Evolutionary conservation across 305 asterid genomes (phyloP), one percentile per base, ranked within the genome.

Genomic region (Rubia tinctorum): DNA sequence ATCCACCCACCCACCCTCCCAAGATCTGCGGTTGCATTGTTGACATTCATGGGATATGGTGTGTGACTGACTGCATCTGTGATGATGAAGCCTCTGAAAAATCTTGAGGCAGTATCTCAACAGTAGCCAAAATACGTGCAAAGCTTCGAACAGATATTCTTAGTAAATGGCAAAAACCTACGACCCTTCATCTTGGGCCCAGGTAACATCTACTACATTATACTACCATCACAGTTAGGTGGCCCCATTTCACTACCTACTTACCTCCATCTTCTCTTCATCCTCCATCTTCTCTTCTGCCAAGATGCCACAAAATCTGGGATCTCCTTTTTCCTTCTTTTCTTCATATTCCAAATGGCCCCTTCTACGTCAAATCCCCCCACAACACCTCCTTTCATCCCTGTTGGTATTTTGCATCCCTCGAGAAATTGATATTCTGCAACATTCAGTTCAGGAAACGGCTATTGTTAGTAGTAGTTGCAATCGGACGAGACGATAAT

Each of bases 31-130:
- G 69, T 45, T 49, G 11, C 22, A 51, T 61, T 23, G 43, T 53
- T 56, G 61, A 18, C 34, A 45, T 40, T 65, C 65, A 60, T 17
- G 6, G 75, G 20, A 64, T 37, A 37, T 42, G 44, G 39, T 58
- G 30, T 27, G 30, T 27, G 30, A 5, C 34, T 27, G 30, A 5
- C 34, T 6, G 30, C 4, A 7, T 58, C 5, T 10, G 20, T 40
- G 43, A 75, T 64, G 71, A 68, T 69, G 80, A 76, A 61, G 34
- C 60, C 75, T 76, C 14, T 20, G 79, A 75, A 84, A 84, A 80
- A 79, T 85, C 85, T 81, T 66, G 80, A 75, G 78, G 76, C 83
- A 84, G 84, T 83, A 86, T 87, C 91, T 76, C 91, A 76, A 87
- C 92, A 86, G 92, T 87, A 65, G 70, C 77, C 39, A 77, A 77